Evolutionary conservation across 2,329 filamentous ascomycete genomes (phyloP).

Genomic region (Penicillium sp.): DNA sequence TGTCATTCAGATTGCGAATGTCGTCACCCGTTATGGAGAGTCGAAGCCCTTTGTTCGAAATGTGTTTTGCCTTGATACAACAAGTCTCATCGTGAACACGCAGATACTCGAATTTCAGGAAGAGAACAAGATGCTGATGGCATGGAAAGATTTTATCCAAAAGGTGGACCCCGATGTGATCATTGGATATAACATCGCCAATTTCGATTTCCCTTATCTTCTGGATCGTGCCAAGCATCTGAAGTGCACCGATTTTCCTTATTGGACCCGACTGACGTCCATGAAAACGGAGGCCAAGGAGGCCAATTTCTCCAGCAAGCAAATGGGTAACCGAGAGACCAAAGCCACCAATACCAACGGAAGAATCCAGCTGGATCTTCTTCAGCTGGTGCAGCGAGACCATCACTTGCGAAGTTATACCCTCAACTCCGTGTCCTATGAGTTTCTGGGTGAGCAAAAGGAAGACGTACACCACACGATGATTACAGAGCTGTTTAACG

Average conservation of each 20-base stretch:
- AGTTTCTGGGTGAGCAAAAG: conserved; percentile 95
- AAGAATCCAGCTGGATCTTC: conserved; percentile 80
- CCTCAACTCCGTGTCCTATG: conserved; percentile 87
- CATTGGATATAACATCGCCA: conserved; percentile 97
- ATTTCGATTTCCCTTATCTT: conserved; percentile 97
- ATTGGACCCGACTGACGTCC: conserved; percentile 73
- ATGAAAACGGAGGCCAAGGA: conserved; percentile 66
- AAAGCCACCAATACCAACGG: conserved; percentile 94
- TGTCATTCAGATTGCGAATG: conserved; percentile 96
- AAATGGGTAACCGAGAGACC: conserved; percentile 93
- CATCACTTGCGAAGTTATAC: conserved; percentile 95
- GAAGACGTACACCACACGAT: conserved; percentile 98
- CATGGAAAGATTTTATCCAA: conserved; percentile 84
- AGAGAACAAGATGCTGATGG: conserved; percentile 84
- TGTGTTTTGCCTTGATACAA: conserved; percentile 90
- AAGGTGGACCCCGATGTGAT: conserved; percentile 94
- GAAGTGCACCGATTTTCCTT: conserved; percentile 73
- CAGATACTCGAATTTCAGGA: conserved; percentile 77
- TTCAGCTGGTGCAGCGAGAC: conserved; percentile 93
- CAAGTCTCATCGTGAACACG: conserved; percentile 89
- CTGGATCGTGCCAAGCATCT: conserved; percentile 81
- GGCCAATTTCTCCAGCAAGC: conserved; percentile 90
- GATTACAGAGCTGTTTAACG: conserved; percentile 98
- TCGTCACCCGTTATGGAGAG: conserved; percentile 91
- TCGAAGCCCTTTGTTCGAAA: conserved; percentile 93